Conservation (phyloP, 768 basidiomycete species). For the Hericium rajendrae region DNA sequence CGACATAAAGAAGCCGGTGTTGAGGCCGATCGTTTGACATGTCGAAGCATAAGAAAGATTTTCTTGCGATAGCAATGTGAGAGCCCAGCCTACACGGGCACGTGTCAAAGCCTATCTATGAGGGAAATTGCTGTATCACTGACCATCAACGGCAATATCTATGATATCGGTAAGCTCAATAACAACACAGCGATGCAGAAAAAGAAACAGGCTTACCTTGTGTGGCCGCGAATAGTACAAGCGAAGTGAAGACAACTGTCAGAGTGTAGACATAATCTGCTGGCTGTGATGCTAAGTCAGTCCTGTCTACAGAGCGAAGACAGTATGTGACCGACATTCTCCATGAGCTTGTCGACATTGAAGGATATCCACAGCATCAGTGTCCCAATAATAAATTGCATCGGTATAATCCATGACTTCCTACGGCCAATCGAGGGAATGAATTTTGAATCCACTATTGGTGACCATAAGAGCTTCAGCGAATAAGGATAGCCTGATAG, state of each 20-base stretch:
- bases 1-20: conserved; percentile 89
- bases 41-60: conserved; percentile 96
- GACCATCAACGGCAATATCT: conserved; percentile 99
- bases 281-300: conserved; percentile 42
- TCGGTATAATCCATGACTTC: conserved; percentile 98
- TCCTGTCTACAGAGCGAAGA: not conserved
- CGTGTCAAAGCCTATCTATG: conserved; percentile 28
- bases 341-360: conserved; percentile 67
- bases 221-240: conserved; percentile 93
- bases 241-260: conserved; percentile 75
- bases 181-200: too few relatives aligned
- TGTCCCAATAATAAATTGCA: conserved; percentile 83
- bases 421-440: conserved; percentile 77
- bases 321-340: conserved; percentile 45
- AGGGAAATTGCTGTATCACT: conserved; percentile 16
- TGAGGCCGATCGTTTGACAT: conserved; percentile 95
- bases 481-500: conserved; percentile 93
- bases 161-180: conserved; percentile 11
- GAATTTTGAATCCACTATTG: conserved; percentile 90
- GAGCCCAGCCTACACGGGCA: conserved; percentile 51
- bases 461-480: conserved; percentile 94
- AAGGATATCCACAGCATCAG: conserved; percentile 73
- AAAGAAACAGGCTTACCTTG: conserved; percentile 54
- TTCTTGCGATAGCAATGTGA: conserved; percentile 82
- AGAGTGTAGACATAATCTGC: conserved; percentile 68